Evolutionary conservation across 495 filamentous ascomycete genomes (phyloP).

Genomic region (Trichoderma orchidacearum): DNA sequence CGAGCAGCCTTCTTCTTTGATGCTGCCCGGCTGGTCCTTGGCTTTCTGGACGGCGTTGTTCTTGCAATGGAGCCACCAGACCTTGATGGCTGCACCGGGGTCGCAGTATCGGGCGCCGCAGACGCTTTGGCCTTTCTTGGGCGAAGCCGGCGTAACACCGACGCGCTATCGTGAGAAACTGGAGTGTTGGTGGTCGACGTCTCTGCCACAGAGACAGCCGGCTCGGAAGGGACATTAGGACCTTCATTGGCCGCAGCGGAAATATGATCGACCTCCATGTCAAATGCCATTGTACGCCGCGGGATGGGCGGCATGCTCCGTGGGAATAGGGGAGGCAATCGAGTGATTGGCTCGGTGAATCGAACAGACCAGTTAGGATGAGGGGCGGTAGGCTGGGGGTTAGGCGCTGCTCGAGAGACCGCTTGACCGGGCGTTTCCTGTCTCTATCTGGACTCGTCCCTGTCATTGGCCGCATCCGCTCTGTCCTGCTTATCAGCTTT

Average conservation of each 20-base stretch:
- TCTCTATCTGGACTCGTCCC: conserved; percentile 1
- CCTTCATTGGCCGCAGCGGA: neutral
- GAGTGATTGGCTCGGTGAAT: neutral
- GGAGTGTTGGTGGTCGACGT: neutral
- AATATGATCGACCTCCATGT: neutral
- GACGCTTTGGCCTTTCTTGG: neutral
- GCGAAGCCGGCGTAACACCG: neutral
- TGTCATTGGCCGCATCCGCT: neutral
- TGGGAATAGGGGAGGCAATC: neutral
- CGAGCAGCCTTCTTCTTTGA: neutral
- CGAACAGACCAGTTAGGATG: conserved; percentile 1
- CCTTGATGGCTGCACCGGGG: neutral
- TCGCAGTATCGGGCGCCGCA: neutral
- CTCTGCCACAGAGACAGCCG: neutral
- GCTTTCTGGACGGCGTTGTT: neutral
- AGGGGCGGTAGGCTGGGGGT: neutral
- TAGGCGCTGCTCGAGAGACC: neutral
- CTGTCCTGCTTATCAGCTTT: neutral
- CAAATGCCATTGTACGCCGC: neutral
- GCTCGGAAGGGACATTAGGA: neutral
- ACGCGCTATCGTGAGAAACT: neutral
- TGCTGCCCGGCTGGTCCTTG: neutral
- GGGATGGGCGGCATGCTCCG: neutral
- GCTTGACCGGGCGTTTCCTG: neutral
- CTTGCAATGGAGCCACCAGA: neutral